These are phyloP conservation scores for Reticulascus tulasneorum DNA, from an alignment of 2,329 filamentous ascomycete species.

Conservation along the genomic window DNA sequence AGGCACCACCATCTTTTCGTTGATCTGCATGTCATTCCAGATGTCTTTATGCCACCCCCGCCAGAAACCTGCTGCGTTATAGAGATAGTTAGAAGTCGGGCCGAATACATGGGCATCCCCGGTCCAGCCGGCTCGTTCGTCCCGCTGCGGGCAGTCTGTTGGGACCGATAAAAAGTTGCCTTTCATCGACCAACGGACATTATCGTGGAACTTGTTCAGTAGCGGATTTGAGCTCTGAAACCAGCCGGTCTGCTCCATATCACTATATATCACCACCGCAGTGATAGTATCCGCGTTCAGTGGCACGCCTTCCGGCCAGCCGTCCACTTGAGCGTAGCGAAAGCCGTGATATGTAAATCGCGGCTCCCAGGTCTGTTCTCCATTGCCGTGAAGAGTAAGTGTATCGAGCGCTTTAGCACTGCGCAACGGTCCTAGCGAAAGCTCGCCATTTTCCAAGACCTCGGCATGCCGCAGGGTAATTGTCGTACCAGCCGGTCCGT, in stretches of 20 bases:
- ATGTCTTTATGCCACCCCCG: slow-evolving; percentile 46
- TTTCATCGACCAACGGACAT: slow-evolving; percentile 52
- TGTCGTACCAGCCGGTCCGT: slow-evolving; percentile 27
- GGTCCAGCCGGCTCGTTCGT: slow-evolving; percentile 52
- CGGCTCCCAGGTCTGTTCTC: slow-evolving; percentile 32
- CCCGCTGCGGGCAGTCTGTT: slow-evolving; percentile 54
- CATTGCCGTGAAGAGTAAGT: slow-evolving; percentile 23
- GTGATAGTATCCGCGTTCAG: slow-evolving; percentile 15
- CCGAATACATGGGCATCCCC: slow-evolving; percentile 47
- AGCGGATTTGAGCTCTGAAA: slow-evolving; percentile 48
- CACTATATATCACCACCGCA: slow-evolving; percentile 42
- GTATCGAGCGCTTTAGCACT: slow-evolving; percentile 36
- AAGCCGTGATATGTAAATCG: slow-evolving; percentile 52
- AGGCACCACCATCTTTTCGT: slow-evolving; percentile 29
- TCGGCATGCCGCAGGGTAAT: slow-evolving; percentile 51
- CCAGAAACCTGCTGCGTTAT: slow-evolving; percentile 46
- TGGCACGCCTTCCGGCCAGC: slow-evolving; percentile 28
- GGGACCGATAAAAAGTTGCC: slow-evolving; percentile 56
- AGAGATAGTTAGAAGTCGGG: slow-evolving; percentile 49
- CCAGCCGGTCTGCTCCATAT: slow-evolving; percentile 44
- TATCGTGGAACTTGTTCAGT: slow-evolving; percentile 50
- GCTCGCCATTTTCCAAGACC: slow-evolving; percentile 47
- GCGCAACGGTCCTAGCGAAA: slow-evolving; percentile 37
- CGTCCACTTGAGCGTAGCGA: slow-evolving; percentile 44
- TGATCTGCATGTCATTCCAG: slow-evolving; percentile 22